Base-by-base conservation (phyloP, 129 eudicot genomes). In the Escallonia herrerae region DNA sequence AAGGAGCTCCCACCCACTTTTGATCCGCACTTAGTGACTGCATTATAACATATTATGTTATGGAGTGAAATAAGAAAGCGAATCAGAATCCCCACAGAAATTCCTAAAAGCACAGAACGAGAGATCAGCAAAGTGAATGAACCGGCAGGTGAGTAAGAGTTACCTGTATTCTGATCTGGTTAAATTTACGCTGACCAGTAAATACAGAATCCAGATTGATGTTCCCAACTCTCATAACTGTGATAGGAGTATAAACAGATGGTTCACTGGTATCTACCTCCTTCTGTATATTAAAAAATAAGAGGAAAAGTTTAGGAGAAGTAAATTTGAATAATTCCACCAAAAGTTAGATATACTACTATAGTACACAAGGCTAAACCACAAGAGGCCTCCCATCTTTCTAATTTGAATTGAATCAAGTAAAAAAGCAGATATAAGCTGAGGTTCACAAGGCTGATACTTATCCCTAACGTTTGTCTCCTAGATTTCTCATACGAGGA, bases 1-100 rank as follows among this genome's bases (percentile, higher is more conserved):
- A 94, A 53, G 99, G 99, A 77, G 99, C 97, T 72, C 97, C 99
- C 5, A 60, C 74, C 99, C 99, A 86, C 77, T 84, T 94, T 65
- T 84, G 83, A 81, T 94, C 99, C 83, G 89, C 84, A 55, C 85
- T 78, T 69, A 94, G 44, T 5, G 94, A 89, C 99, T 94, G 79
- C 70, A 79, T 3, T 53, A 8, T 59, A 65, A 63, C 10, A 15
- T 37, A 70, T 22, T 22, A 22, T 22, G 33, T 22, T 22, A 22
- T 22, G 33, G 33, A 22, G 33, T 0, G 33, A 22, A 22, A 22
- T 13, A 70, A 67, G 48, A 38, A 74, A 73, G 48, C 14, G n/a
- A 45, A 7, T 41, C 5, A 7, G 12, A 63, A 65, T 7, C 12
- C 12, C 58, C 40, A 6, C 43, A 40, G 51, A n/a, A 65, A 44